Evolutionary conservation across 2,329 filamentous ascomycete species (phyloP), one percentile per base, ranked within the genome.

Genomic region (Zymoseptoria ardabiliae): DNA sequence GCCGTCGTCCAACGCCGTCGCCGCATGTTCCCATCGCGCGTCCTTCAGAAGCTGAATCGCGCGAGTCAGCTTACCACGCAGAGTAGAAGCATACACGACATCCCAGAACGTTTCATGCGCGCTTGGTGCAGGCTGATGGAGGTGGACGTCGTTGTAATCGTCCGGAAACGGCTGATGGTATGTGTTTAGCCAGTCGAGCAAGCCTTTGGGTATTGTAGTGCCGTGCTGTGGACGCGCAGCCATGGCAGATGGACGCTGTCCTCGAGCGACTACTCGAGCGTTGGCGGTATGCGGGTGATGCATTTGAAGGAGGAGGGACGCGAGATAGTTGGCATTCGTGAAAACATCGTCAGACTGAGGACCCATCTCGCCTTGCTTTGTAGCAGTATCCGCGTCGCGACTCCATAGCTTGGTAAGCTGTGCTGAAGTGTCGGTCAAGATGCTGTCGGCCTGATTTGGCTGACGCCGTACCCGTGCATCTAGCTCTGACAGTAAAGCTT

Each of bases 41-140:
- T 85, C 82, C 59, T 81, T 82, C 53, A 97, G 79, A 25, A 96
- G 74, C 53, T 81, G 77, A n/a, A 87, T 79, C 1, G 87, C 86
- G 50, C 84, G 84, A 13, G 73, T 67, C 50, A 96, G 82, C 59
- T 88, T 86, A 50, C 92, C 93, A 53, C 91, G 88, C 23, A 96
- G 78, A 21, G 92, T 79, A 13, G 85, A 80, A 58, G 84, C 84
- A 66, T 87, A 89, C n/a, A 96, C 78, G 1, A 85, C 85, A 70
- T 92, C 89, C 93, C 93, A 97, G 75, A 91, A 97, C 41, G 88
- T 79, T 23, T 81, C 78, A 68, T 94, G 89, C 50, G 85, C 85
- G 1, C 90, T 88, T 21, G 91, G 90, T 60, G 89, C 89, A 0
- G 89, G 89, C 52, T 81, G 80, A 66, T 85, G 76, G 25, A 80